Conservation (phyloP, 371 early-diverging fungal genomes). For the Umbelopsis sp. region DNA sequence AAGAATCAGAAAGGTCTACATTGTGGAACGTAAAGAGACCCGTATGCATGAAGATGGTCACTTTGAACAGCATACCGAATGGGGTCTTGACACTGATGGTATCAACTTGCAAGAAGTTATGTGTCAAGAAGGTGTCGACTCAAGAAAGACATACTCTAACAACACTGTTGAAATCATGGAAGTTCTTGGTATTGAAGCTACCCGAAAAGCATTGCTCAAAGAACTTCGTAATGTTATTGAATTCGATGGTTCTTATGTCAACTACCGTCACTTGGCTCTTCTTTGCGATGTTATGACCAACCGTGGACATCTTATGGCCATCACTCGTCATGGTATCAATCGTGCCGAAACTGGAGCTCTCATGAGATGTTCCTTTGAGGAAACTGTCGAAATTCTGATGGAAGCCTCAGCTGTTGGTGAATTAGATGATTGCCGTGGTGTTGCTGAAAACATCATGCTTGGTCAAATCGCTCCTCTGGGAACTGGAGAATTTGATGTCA, state of each 20-base stretch:
- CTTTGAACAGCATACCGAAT: constrained; percentile 74
- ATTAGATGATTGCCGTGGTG: constrained; percentile 92
- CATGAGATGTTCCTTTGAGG: constrained; percentile 99
- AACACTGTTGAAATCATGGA: constrained; percentile 91
- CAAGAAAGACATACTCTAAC: constrained; percentile 88
- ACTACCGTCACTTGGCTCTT: constrained; percentile 97
- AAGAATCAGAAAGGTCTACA: constrained; percentile 91
- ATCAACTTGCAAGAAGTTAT: constrained; percentile 92
- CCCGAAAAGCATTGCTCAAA: constrained; percentile 88
- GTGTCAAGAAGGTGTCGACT: constrained; percentile 84
- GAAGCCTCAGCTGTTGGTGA: constrained; percentile 97
- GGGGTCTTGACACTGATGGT: constrained; percentile 98
- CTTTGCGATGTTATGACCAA: constrained; percentile 99
- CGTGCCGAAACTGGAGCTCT: constrained; percentile 96
- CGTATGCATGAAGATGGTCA: constrained; percentile 62
- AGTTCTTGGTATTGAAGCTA: constrained; percentile 99
- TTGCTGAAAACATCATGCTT: constrained; percentile 98
- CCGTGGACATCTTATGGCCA: constrained; percentile 95
- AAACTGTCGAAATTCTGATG: constrained; percentile 99
- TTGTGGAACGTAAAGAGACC: constrained; percentile 79
- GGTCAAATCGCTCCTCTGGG: constrained; percentile 99
- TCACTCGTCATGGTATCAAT: constrained; percentile 99
- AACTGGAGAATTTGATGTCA: constrained; percentile 95
- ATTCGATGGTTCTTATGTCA: constrained; percentile 98
- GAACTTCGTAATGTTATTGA: constrained; percentile 98